A percentile compares a stretch with the other conserved stretches of the same genome.
These are phyloP conservation scores for Astrothelium subdiscretum DNA, from an alignment of 495 filamentous ascomycete species.

Conservation along the genomic window DNA sequence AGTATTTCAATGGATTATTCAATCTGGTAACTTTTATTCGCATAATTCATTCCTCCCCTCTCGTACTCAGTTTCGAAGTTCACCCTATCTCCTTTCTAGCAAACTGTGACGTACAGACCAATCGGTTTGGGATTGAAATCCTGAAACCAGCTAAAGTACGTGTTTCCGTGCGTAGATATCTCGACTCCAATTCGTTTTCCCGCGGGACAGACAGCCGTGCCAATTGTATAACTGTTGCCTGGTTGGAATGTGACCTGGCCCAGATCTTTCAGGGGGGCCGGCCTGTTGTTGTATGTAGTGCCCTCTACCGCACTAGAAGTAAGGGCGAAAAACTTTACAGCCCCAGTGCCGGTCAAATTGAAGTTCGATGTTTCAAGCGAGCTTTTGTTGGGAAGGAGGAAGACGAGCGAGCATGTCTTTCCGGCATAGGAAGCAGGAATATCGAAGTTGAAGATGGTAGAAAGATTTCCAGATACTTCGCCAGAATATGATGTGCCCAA, in stretches of 20 bases:
- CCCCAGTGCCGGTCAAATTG: conserved; percentile 11
- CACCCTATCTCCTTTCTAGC: conserved; percentile 24
- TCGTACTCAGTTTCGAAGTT: background rate
- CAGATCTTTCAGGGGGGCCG: conserved; percentile 35
- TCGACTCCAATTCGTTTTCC: conserved; percentile 40
- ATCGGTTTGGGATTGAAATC: conserved; percentile 50
- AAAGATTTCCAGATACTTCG: conserved; percentile 41
- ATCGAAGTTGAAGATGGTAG: conserved; percentile 60
- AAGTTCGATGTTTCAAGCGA: conserved; percentile 15
- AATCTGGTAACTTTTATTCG: background rate
- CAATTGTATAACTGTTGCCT: conserved; percentile 45
- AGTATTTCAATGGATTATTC: background rate
- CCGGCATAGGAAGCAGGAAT: conserved; percentile 32
- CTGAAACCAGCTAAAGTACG: conserved; percentile 24
- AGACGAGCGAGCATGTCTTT: conserved; percentile 25
- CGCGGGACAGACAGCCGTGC: conserved; percentile 44
- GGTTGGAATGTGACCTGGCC: conserved; percentile 38
- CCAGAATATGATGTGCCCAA: conserved; percentile 41
- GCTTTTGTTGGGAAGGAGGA: conserved; percentile 19
- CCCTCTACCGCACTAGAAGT: conserved; percentile 24
- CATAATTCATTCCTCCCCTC: background rate
- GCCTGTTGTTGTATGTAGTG: conserved; percentile 42
- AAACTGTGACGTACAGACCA: conserved; percentile 51
- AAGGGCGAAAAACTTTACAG: conserved; percentile 44
- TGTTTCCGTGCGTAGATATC: conserved; percentile 25